These are phyloP conservation scores for Aspergillus quadricinctus DNA, from an alignment of 2,329 filamentous ascomycete species.

Conservation along the genomic window DNA sequence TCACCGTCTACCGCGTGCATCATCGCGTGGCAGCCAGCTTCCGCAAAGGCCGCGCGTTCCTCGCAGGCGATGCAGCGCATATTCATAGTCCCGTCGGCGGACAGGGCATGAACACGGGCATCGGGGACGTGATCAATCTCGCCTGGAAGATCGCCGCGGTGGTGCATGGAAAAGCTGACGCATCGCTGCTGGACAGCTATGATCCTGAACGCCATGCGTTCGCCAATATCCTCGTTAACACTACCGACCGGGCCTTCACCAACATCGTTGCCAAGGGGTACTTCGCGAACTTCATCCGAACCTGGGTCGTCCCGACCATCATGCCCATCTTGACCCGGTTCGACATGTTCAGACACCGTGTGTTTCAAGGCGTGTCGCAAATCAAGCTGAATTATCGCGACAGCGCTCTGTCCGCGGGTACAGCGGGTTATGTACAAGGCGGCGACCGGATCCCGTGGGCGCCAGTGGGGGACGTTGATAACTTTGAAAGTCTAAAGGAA, in stretches of 20 bases:
- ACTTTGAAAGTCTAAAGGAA: constrained; percentile 21
- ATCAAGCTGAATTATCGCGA: constrained; percentile 42
- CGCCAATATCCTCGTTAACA: constrained; percentile 40
- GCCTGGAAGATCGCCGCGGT: constrained; percentile 53
- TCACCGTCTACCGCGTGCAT: constrained; percentile 46
- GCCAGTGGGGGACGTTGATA: constrained; percentile 19
- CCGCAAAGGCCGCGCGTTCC: constrained; percentile 47
- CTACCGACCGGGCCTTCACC: constrained; percentile 42
- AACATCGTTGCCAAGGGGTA: constrained; percentile 35
- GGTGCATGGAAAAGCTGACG: constrained; percentile 34
- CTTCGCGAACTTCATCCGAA: constrained; percentile 40
- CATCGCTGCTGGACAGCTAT: constrained; percentile 46
- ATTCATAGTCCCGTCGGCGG: constrained; percentile 54
- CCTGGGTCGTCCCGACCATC: constrained; percentile 37
- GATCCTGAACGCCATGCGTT: constrained; percentile 47
- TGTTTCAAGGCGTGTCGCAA: constrained; percentile 40
- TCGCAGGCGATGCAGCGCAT: constrained; percentile 56
- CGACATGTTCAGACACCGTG: constrained; percentile 10
- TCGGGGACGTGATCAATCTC: constrained; percentile 52
- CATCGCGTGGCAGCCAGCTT: constrained; percentile 41
- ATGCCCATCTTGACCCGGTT: constrained; percentile 22
- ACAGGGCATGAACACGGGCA: constrained; percentile 56
- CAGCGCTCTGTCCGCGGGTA: constrained; percentile 34
- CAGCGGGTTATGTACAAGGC: constrained; percentile 37
- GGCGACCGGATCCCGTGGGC: constrained; percentile 45